Evolutionary conservation across 108 stramenopile genomes (phyloP), one percentile per base, ranked within the genome.

Genomic region (Asterionellopsis glacialis): DNA sequence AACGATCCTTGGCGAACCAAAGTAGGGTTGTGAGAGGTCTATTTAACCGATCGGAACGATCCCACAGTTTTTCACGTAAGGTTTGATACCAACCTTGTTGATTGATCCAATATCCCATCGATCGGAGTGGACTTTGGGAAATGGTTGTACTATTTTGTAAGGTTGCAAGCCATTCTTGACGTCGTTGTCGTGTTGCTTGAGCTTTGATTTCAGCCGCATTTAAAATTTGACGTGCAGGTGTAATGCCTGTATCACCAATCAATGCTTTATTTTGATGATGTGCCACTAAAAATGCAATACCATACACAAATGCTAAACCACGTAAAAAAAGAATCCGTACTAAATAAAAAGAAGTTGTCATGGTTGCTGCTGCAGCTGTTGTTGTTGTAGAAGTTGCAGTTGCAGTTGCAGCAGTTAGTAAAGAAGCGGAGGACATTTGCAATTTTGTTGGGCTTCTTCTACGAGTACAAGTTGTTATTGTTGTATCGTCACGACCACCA

Each of bases 261-360:
- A 82, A 65, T 16, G 70, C 81, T 48, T 72, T 77, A 52, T 82
- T 82, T 57, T 86, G 85, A 42, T 67, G 53, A 13, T 57, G 65
- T 25, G 85, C 85, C 0, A 86, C 67, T n/a, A 56, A 62, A 59
- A 86, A 86, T 11, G 85, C 85, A 4, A 77, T 55, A 15, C 51
- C 47, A 68, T 82, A 77, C 1, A 86, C 85, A 49, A 82, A 65
- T 19, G 81, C 81, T 42, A 86, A 48, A 16, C 68, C 74, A 2
- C 85, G 79, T n/a, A 86, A 48, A 58, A 86, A 83, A 23, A 83
- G 59, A 33, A 79, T 81, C n/a, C 85, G 64, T 13, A 72, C 62
- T 11, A 81, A 67, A 33, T 33, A 76, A 50, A 70, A 77, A 50
- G 77, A 74, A 4, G 38, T 33, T 9, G 48, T 50, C 48, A 24